These are phyloP conservation scores for Leucosporidium scottii DNA, from an alignment of 768 basidiomycete species.

Conservation along the genomic window DNA sequence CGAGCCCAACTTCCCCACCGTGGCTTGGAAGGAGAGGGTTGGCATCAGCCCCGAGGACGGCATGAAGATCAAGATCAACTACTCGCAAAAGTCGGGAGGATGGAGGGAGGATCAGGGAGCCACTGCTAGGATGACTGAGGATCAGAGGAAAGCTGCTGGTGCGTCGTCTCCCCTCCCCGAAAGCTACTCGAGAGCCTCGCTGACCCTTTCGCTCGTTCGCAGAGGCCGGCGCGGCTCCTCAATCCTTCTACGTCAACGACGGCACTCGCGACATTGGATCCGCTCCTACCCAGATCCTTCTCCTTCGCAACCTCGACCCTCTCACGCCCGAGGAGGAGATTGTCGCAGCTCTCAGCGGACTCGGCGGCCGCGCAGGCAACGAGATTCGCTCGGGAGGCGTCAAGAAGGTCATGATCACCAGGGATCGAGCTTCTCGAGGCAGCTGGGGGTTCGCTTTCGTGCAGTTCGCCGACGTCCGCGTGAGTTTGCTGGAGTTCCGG, in stretches of 20 bases:
- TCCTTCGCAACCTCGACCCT: conserved; percentile 85
- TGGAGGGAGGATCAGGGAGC: conserved; percentile 55
- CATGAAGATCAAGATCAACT: conserved; percentile 89
- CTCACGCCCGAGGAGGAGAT: conserved; percentile 83
- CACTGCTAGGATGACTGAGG: conserved; percentile 46
- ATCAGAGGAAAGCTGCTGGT: conserved; percentile 14
- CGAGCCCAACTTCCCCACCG: conserved; percentile 79
- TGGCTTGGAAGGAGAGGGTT: conserved; percentile 84
- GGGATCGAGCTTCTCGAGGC: conserved; percentile 76
- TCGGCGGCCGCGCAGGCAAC: conserved; percentile 54
- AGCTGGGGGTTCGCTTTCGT: conserved; percentile 94
- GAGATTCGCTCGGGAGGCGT: conserved; percentile 55
- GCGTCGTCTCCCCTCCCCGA: neutral
- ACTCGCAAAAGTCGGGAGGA: conserved; percentile 45
- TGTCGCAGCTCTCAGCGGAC: conserved; percentile 69
- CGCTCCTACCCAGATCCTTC: conserved; percentile 65
- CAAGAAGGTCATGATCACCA: conserved; percentile 77
- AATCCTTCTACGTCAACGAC: conserved; percentile 61
- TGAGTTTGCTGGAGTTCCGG: conserved; percentile 41
- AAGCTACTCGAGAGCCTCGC: neutral
- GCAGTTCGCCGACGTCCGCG: conserved; percentile 78
- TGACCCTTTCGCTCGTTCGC: neutral
- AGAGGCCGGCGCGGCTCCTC: conserved; percentile 57
- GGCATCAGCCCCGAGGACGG: conserved; percentile 66
- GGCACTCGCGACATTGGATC: conserved; percentile 94